These are phyloP conservation scores for Mycena alexandri DNA, from an alignment of 768 basidiomycete species.

Conservation along the genomic window DNA sequence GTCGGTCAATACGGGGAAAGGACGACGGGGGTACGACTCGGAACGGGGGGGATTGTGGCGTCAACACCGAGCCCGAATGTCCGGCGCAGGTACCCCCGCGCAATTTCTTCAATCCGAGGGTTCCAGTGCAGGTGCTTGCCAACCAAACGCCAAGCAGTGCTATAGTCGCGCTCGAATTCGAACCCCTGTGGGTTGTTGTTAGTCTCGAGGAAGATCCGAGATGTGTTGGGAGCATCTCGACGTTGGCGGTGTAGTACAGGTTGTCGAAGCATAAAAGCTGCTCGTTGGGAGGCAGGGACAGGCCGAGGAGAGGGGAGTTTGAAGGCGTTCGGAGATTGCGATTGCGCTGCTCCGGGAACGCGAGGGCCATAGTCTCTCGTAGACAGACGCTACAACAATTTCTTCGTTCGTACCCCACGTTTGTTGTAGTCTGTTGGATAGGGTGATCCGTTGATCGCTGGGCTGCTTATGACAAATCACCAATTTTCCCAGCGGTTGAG, in stretches of 20 bases:
- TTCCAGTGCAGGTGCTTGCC: constrained; percentile 50
- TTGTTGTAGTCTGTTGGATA: too few species aligned
- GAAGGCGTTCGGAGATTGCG: constrained; percentile 8
- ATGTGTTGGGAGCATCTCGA: constrained; percentile 31
- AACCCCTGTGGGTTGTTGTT: constrained; percentile 34
- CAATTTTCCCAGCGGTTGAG: too few species aligned
- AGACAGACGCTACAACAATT: too few species aligned
- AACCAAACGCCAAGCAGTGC: constrained; percentile 52
- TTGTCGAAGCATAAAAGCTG: constrained; percentile 43
- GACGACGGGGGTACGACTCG: constrained; percentile 3
- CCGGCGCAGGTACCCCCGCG: constrained; percentile 41
- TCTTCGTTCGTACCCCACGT: too few species aligned
- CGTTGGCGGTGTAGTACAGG: constrained; percentile 38
- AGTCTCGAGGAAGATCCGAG: constrained; percentile 30
- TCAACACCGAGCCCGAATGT: constrained; percentile 39
- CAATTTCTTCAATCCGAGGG: constrained; percentile 40
- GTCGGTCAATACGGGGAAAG: neutral
- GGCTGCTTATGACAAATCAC: too few species aligned
- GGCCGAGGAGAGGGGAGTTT: constrained; percentile 36
- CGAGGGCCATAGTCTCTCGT: too few species aligned
- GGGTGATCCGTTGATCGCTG: too few species aligned
- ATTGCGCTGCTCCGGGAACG: constrained; percentile 35
- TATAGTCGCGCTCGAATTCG: constrained; percentile 39
- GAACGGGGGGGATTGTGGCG: constrained; percentile 42
- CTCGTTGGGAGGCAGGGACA: constrained; percentile 36